Conservation (phyloP, 2,329 filamentous ascomycete genomes). For the Hypoxylon rubiginosum region DNA sequence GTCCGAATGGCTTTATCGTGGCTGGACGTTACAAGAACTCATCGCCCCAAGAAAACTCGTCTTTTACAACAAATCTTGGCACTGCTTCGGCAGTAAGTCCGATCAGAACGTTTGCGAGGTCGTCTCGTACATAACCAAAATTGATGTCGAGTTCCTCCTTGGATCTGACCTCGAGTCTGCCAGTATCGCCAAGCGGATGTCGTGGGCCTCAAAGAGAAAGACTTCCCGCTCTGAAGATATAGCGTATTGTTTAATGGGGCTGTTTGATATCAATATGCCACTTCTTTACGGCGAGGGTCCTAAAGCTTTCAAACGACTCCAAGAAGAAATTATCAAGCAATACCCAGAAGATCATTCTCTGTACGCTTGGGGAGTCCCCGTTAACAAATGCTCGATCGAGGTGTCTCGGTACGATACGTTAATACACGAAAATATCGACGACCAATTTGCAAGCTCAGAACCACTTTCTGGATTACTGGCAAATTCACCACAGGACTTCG, state of each 20-base stretch:
- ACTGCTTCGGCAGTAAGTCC: not conserved
- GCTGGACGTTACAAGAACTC: slow-evolving; percentile 1
- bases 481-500: not conserved
- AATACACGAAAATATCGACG: not conserved
- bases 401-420: not conserved
- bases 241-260: not conserved
- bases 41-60: not conserved
- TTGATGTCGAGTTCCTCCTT: not conserved
- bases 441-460: not conserved
- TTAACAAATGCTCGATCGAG: not conserved
- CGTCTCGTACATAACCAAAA: not conserved
- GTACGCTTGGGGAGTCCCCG: not conserved
- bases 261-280: slow-evolving; percentile 4
- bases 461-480: not conserved
- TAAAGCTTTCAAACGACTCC: not conserved
- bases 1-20: not conserved
- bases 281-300: not conserved
- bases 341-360: not conserved
- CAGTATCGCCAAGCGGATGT: slow-evolving; percentile 5
- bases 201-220: not conserved
- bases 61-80: not conserved
- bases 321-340: not conserved
- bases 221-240: not conserved
- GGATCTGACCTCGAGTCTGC: not conserved
- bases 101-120: not conserved